Evolutionary conservation across 129 eudicot genomes (phyloP).

Genomic region (Flaveria linearis): DNA sequence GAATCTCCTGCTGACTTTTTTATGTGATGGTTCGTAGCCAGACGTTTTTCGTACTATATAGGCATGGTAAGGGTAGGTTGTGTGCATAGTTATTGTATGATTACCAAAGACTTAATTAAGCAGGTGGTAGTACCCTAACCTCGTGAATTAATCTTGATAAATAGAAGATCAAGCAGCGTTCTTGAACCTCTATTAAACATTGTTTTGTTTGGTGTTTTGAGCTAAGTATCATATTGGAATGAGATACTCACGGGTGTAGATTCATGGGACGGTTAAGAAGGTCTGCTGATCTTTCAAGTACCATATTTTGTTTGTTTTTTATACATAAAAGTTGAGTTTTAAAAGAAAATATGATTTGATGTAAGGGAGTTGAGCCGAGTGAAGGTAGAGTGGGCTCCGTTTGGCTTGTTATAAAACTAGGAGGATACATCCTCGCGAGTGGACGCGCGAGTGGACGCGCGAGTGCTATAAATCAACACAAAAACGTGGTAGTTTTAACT

Average conservation of each 20-base stretch:
- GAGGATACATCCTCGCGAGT: too few relatives aligned
- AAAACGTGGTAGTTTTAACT: too few relatives aligned
- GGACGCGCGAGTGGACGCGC: too few relatives aligned
- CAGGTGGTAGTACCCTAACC: slow-evolving; percentile 17
- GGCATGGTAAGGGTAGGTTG: slow-evolving; percentile 24
- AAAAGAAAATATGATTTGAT: too few relatives aligned
- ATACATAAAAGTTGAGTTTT: too few relatives aligned
- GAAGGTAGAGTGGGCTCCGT: too few relatives aligned
- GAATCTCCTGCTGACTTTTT: slow-evolving; percentile 10
- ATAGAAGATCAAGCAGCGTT: background rate
- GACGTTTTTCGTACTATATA: slow-evolving; percentile 24
- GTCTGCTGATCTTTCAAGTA: too few relatives aligned
- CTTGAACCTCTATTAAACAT: background rate
- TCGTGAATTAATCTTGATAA: background rate
- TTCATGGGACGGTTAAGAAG: too few relatives aligned
- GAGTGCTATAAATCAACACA: too few relatives aligned
- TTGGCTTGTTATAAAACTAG: too few relatives aligned
- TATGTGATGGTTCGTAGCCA: slow-evolving; percentile 16
- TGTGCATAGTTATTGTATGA: slow-evolving; percentile 21
- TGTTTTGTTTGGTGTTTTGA: background rate
- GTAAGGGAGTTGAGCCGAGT: too few relatives aligned
- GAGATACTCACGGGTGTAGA: background rate
- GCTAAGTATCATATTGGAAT: background rate
- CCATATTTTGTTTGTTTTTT: background rate
- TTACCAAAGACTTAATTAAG: slow-evolving; percentile 16